Evolutionary conservation across 345 rosid genomes (phyloP), one percentile per base, ranked within the genome.

Genomic region (Hypericum androsaemum): DNA sequence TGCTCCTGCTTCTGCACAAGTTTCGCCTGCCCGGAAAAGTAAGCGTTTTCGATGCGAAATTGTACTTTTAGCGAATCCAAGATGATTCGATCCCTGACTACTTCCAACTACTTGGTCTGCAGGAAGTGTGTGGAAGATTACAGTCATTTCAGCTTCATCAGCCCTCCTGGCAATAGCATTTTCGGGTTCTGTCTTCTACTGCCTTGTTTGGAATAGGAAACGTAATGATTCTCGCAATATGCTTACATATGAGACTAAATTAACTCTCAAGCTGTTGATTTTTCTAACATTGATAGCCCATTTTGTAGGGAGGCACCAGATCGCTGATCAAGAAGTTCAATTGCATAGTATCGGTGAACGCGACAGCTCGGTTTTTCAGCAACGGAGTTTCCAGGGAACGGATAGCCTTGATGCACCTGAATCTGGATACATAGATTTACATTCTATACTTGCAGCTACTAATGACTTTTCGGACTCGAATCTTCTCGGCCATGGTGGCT

Each of bases 391-490:
- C 35, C 57, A 11, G 54, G 53, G 8, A 22, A 22, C 4, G 4
- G 32, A 22, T 22, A 4, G 32, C 32, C 32, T 22, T 22, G 32
- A 22, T 22, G 32, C 32, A 22, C 32, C 32, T 22, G 60, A 70
- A 28, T 56, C 64, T 40, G 48, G 59, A 7, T 60, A 52, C 42
- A 12, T 74, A 45, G 59, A 67, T 48, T 58, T 74, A 37, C 13
- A 2, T 28, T 52, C 70, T 15, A 60, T 78, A 43, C 37, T 47
- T 51, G 54, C 36, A 50, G 81, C 84, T 54, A 76, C 77, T 3
- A 5, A 68, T 62, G 57, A 56, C 10, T 73, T 79, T 63, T 76
- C 71, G 9, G 41, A 59, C 41, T 44, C 46, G 5, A 22, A 22
- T 22, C 32, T 22, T 22, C 32, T 22, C 32, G 32, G 32, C 32